Evolutionary conservation across 2,329 filamentous ascomycete species (phyloP), one percentile per base, ranked within the genome.

Genomic region (Apiospora saccharicola): DNA sequence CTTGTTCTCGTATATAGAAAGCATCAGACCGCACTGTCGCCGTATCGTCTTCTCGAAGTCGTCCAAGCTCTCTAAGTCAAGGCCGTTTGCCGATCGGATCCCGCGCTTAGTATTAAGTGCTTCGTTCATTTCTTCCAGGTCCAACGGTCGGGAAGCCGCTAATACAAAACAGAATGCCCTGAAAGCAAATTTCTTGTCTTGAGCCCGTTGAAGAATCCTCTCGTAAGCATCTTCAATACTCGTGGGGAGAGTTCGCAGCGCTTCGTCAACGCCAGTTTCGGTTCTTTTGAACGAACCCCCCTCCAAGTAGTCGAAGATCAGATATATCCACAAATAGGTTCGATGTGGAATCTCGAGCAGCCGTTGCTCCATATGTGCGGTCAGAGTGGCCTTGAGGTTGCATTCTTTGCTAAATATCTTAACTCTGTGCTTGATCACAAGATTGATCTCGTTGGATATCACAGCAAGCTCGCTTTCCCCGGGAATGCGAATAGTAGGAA

Each of bases 321-420:
- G 77, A 51, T 81, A 76, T 4, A 82, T 75, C 82, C 80, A 84
- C 22, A 84, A 80, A 69, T 83, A 84, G 0, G 81, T 84, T 14
- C 81, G 80, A 51, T 83, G 75, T 0, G 73, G 43, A 37, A 71
- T 71, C 10, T 69, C 61, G 26, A 74, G 71, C 61, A 80, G 68
- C 16, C 49, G 73, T 71, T 74, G 19, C 69, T 73, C 61, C 0
- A 82, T 67, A 37, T 71, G 74, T 67, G 3, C 72, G 3, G 26
- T 3, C 51, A 57, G 13, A 0, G 26, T 19, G 14, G 7, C 13
- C 3, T 3, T 57, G 0, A 57, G 14, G 10, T 13, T 2, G 1
- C 5, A 14, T 2, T 4, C 2, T 14, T 19, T 3, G 26, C 51
- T 34, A 4, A 57, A 19, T 1, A 16, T 4, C 26, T 34, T 8